Conservation (phyloP, 331 rosid species). For the Quercus tomentella region DNA sequence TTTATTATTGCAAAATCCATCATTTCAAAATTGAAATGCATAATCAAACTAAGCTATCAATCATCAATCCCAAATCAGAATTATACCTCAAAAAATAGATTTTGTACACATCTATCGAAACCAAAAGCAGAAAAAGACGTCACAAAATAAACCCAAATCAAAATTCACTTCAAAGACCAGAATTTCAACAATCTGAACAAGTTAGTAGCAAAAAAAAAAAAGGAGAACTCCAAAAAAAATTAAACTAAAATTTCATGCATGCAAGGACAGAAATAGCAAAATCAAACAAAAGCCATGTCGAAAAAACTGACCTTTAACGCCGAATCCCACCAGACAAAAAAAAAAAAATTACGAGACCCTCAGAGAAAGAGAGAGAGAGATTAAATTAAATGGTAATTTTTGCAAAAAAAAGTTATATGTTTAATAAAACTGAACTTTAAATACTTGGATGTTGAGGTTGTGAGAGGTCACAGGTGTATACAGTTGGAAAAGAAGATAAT, state of each 20-base stretch:
- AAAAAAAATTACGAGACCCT: background rate
- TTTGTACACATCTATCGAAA: background rate
- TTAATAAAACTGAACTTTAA: background rate
- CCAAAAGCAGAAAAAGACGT: background rate
- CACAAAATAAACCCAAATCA: background rate
- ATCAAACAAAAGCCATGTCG: constrained; percentile 26
- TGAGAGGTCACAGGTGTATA: background rate
- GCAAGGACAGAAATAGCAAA: background rate
- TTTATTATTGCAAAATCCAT: background rate
- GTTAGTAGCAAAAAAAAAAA: background rate
- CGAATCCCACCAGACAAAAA: constrained; percentile 18
- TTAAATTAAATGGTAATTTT: background rate
- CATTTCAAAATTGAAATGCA: background rate
- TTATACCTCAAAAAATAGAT: background rate
- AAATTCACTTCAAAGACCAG: constrained; percentile 2
- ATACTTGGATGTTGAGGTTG: background rate
- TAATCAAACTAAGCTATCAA: background rate
- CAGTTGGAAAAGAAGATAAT: constrained; percentile 1
- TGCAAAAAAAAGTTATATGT: background rate
- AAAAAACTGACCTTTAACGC: constrained; percentile 44
- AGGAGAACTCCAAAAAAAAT: background rate
- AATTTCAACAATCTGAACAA: background rate
- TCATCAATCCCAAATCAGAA: constrained; percentile 15
- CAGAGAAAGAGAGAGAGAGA: background rate
- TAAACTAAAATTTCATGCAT: background rate